These are phyloP conservation scores for Rhizodiscina lignyota DNA, from an alignment of 495 filamentous ascomycete species.

Conservation along the genomic window DNA sequence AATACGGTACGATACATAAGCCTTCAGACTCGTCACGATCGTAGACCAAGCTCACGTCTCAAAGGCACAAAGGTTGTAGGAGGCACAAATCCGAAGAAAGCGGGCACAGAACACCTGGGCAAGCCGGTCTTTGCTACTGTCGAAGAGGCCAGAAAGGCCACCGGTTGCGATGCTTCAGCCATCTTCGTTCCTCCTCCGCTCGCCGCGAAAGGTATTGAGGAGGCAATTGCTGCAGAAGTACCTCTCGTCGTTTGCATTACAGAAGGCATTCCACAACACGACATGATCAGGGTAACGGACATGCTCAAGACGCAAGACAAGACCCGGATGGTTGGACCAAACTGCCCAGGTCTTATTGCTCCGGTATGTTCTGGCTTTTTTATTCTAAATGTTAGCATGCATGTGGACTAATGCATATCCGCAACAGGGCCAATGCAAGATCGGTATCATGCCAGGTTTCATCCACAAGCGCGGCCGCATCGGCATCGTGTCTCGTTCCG, in stretches of 20 bases:
- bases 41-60: slow-evolving; percentile 2
- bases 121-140: slow-evolving; percentile 89
- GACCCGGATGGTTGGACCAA: slow-evolving; percentile 90
- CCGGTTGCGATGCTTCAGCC: slow-evolving; percentile 77
- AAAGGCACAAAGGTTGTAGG: slow-evolving; percentile 92
- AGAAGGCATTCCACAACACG: slow-evolving; percentile 95
- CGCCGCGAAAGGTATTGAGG: slow-evolving; percentile 88
- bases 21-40: background rate
- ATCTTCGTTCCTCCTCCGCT: slow-evolving; percentile 97
- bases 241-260: slow-evolving; percentile 92
- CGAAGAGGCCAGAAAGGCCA: slow-evolving; percentile 74
- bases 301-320: slow-evolving; percentile 96
- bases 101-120: slow-evolving; percentile 73
- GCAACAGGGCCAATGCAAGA: slow-evolving; percentile 87
- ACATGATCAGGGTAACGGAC: slow-evolving; percentile 98
- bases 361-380: slow-evolving; percentile 29
- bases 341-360: slow-evolving; percentile 98
- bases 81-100: slow-evolving; percentile 98
- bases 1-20: slow-evolving; percentile 55
- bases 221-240: slow-evolving; percentile 85
- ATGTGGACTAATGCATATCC: slow-evolving; percentile 1
- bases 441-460: slow-evolving; percentile 99
- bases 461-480: slow-evolving; percentile 99
- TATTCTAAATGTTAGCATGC: slow-evolving; percentile 9
- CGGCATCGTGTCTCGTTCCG: slow-evolving; percentile 95